Percentiles rank a stretch among this genome's conserved stretches.
These are phyloP conservation scores for Lolium perenne DNA, from an alignment of 176 grass and related monocot species.

Conservation along the genomic window DNA sequence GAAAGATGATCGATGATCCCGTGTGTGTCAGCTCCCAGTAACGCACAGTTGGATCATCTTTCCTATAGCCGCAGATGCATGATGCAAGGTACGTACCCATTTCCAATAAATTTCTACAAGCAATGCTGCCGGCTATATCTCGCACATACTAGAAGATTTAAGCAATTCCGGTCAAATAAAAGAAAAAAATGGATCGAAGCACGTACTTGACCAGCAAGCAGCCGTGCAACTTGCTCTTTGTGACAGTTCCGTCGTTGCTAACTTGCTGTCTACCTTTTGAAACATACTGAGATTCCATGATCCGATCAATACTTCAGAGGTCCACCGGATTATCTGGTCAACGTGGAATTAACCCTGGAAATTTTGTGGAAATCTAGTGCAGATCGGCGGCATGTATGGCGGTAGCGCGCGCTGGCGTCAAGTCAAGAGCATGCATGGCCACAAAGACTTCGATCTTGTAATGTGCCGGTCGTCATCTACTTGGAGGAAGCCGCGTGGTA, in stretches of 20 bases:
- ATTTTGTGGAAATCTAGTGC: not conserved
- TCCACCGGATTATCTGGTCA: conserved; percentile 7
- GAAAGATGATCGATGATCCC: not conserved
- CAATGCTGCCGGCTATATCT: not conserved
- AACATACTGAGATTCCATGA: not conserved
- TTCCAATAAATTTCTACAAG: not conserved
- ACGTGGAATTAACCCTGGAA: conserved; percentile 12
- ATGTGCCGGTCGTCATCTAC: not conserved
- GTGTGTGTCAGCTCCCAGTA: not conserved
- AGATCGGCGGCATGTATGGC: not conserved
- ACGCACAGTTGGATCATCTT: not conserved
- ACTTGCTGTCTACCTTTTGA: not conserved
- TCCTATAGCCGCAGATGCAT: too few relatives aligned
- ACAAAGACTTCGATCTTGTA: not conserved
- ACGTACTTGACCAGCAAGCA: not conserved
- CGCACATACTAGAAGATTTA: not conserved
- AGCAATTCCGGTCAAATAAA: not conserved
- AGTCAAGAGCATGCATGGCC: conserved; percentile 21
- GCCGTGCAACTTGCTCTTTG: conserved; percentile 6
- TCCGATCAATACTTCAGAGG: not conserved
- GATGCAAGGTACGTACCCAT: too few relatives aligned
- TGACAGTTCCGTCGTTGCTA: not conserved
- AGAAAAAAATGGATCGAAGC: not conserved
- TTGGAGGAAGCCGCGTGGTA: not conserved
- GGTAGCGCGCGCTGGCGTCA: not conserved